Evolutionary conservation across 495 filamentous ascomycete genomes (phyloP).

Genomic region (Neurospora tetrasperma): DNA sequence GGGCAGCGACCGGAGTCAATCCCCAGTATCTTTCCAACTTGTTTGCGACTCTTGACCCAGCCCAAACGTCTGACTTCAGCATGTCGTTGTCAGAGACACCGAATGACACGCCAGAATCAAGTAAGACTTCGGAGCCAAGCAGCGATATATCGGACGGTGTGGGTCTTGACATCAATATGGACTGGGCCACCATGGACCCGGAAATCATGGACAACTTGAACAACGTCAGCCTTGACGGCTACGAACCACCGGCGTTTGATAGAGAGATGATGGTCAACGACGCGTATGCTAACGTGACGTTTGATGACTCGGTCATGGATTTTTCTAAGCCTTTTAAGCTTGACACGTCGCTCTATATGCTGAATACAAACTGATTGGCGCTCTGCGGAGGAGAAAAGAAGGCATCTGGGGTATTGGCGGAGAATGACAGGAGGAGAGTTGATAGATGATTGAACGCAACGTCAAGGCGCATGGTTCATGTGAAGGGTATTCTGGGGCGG

Average conservation of each 20-base stretch:
- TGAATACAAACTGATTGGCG: constrained; percentile 24
- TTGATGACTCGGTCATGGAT: constrained; percentile 16
- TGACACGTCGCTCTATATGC: constrained; percentile 32
- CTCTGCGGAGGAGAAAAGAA: constrained; percentile 4
- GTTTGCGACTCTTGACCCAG: constrained; percentile 19
- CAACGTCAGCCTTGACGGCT: constrained; percentile 21
- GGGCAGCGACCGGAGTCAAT: constrained; percentile 34
- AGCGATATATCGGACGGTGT: constrained; percentile 43
- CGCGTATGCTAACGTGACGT: background rate
- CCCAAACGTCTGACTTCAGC: constrained; percentile 34
- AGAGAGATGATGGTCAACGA: constrained; percentile 5
- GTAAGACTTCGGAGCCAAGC: constrained; percentile 43
- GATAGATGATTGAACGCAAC: background rate
- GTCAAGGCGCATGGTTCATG: background rate
- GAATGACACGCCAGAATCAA: constrained; percentile 47
- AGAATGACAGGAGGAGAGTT: background rate
- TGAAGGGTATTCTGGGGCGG: background rate
- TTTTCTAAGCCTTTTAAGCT: constrained; percentile 34
- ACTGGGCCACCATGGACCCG: constrained; percentile 31
- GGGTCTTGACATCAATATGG: constrained; percentile 32
- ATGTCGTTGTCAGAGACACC: constrained; percentile 39
- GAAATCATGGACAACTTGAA: constrained; percentile 26
- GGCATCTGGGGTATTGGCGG: background rate
- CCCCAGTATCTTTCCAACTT: constrained; percentile 33
- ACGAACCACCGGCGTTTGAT: constrained; percentile 14